Percentiles rank a stretch among this genome's conserved stretches.
Evolutionary conservation across 1,284 basidiomycete species (phyloP).

Genomic region (Ceratobasidium sp.): DNA sequence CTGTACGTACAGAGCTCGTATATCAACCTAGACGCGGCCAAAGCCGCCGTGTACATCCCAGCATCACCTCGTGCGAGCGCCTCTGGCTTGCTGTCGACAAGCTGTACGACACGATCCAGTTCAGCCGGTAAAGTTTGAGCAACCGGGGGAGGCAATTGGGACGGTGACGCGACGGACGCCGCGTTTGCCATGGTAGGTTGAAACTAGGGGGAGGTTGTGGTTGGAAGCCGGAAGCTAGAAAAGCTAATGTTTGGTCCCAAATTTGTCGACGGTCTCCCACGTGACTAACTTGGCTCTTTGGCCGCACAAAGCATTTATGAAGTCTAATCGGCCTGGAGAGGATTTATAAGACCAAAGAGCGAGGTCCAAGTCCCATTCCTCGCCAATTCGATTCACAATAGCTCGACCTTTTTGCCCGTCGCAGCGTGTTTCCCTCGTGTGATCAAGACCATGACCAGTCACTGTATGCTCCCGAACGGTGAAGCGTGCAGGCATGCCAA

Average conservation of each 20-base stretch:
- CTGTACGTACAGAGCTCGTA: conserved; percentile 80
- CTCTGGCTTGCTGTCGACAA: conserved; percentile 69
- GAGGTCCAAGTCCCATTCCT: background rate
- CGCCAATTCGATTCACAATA: background rate
- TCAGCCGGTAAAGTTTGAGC: conserved; percentile 25
- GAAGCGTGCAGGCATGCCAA: background rate
- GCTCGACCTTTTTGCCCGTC: background rate
- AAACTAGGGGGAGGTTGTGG: background rate
- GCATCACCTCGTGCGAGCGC: conserved; percentile 68
- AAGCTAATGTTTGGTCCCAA: conserved; percentile 25
- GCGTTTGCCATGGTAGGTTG: conserved; percentile 8
- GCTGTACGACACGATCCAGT: conserved; percentile 59
- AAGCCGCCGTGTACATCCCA: conserved; percentile 69
- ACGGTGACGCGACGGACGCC: background rate
- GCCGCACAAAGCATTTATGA: conserved; percentile 10
- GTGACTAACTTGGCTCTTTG: conserved; percentile 6
- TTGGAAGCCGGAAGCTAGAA: conserved; percentile 11
- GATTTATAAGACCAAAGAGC: background rate
- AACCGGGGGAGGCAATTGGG: background rate
- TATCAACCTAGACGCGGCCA: conserved; percentile 78
- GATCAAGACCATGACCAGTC: background rate
- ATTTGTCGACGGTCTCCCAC: conserved; percentile 23
- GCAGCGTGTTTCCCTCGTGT: background rate
- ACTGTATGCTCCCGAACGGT: background rate
- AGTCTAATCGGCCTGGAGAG: background rate